phyloP scores from a whole-genome alignment of 2,329 filamentous ascomycete genomes.

The Didymella keratinophila region DNA sequence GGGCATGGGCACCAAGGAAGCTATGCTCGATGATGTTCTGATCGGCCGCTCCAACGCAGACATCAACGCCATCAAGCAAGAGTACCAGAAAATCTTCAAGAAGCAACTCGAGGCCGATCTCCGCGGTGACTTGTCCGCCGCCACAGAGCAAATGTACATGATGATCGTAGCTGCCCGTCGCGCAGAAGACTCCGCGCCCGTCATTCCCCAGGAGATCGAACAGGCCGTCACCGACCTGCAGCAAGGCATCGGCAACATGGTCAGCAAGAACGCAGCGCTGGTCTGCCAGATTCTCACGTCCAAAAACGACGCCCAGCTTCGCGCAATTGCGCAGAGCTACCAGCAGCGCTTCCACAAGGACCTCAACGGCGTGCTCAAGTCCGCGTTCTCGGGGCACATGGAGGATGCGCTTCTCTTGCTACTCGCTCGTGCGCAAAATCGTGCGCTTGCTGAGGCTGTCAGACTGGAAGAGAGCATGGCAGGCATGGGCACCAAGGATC shows the following conservation, averaged over 20 bases:
- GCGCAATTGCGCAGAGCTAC: slow-evolving; percentile 80
- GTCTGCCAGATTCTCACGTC: slow-evolving; percentile 81
- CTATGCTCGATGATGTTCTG: slow-evolving; percentile 83
- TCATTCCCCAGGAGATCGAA: slow-evolving; percentile 76
- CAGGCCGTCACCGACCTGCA: slow-evolving; percentile 80
- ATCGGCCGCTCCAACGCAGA: slow-evolving; percentile 87
- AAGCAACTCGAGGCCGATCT: slow-evolving; percentile 75
- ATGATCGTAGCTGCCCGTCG: slow-evolving; percentile 79
- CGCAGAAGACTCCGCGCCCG: slow-evolving; percentile 77
- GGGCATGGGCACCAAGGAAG: slow-evolving; percentile 86
- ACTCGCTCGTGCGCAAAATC: slow-evolving; percentile 78
- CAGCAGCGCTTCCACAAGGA: slow-evolving; percentile 73
- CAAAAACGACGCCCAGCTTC: slow-evolving; percentile 82
- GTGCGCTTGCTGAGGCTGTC: slow-evolving; percentile 81
- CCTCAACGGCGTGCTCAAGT: slow-evolving; percentile 77
- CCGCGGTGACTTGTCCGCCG: slow-evolving; percentile 80
- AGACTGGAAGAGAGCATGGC: slow-evolving; percentile 88
- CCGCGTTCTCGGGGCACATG: slow-evolving; percentile 93
- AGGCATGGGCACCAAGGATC: slow-evolving; percentile 86
- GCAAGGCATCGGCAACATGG: slow-evolving; percentile 68
- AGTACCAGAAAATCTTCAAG: slow-evolving; percentile 74
- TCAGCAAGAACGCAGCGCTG: slow-evolving; percentile 76
- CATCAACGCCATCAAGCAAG: slow-evolving; percentile 81
- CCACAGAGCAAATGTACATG: slow-evolving; percentile 85
- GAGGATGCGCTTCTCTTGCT: slow-evolving; percentile 81